A percentile compares a stretch with the other conserved stretches of the same genome.
Evolutionary conservation across 108 stramenopile genomes (phyloP).

Genomic region (Bacterosira constricta): DNA sequence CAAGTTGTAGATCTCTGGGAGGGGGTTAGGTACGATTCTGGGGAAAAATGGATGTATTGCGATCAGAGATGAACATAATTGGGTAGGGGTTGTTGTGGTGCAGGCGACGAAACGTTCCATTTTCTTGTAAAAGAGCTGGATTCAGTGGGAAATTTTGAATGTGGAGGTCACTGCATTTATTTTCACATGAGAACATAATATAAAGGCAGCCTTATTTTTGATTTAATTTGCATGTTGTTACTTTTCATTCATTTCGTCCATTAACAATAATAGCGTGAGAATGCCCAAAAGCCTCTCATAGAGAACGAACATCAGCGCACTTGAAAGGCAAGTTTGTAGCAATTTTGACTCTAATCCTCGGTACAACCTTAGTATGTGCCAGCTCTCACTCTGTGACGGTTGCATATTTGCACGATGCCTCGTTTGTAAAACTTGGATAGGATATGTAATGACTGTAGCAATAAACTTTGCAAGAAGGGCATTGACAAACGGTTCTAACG

Average conservation of each 20-base stretch:
- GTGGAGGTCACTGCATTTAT: no score
- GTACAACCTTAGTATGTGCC: slow-evolving; percentile 44
- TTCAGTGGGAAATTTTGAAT: no score
- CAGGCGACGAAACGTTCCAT: no score
- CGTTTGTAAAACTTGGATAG: slow-evolving; percentile 63
- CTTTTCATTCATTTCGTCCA: no score
- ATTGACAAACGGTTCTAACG: slow-evolving; percentile 53
- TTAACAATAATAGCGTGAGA: slow-evolving; percentile 16
- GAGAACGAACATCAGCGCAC: slow-evolving; percentile 54
- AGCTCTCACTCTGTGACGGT: background rate
- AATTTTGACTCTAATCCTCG: slow-evolving; percentile 67
- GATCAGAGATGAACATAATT: background rate
- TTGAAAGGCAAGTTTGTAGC: slow-evolving; percentile 60
- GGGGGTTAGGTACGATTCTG: background rate
- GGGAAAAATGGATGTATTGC: background rate
- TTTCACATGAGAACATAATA: no score
- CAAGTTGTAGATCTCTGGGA: background rate
- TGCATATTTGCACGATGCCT: slow-evolving; percentile 37
- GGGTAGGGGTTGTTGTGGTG: background rate
- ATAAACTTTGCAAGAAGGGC: slow-evolving; percentile 60
- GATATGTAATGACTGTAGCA: slow-evolving; percentile 64
- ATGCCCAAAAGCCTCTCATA: slow-evolving; percentile 56
- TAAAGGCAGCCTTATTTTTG: no score
- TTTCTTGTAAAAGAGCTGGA: no score
- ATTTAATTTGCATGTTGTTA: no score